Evolutionary conservation across 176 grass and related monocot genomes (phyloP).

Genomic region (Otatea glauca): DNA sequence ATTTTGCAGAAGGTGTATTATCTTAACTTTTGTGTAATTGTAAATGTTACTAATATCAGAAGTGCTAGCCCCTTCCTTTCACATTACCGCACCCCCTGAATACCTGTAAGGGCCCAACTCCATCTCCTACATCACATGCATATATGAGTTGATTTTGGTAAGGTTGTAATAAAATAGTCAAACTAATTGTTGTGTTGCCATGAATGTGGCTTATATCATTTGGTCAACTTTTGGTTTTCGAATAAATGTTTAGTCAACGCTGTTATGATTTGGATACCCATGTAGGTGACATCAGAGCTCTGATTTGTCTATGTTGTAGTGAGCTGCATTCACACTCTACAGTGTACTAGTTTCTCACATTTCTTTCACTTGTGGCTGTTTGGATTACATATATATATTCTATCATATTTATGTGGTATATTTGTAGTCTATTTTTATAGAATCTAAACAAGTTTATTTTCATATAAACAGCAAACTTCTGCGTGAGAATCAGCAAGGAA

Average conservation of each 20-base stretch:
- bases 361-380: background rate
- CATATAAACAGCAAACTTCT: constrained; percentile 68
- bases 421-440: constrained; percentile 12
- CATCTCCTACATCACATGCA: background rate
- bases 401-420: constrained; percentile 7
- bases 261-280: background rate
- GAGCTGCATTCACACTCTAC: background rate
- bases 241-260: background rate
- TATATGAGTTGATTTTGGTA: background rate
- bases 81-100: background rate
- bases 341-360: background rate
- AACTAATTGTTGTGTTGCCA: background rate
- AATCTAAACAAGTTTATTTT: constrained; percentile 23
- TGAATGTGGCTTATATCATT: background rate
- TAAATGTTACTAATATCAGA: background rate
- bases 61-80: background rate
- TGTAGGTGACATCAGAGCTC: background rate
- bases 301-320: background rate
- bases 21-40: background rate
- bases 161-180: background rate
- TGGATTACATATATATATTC: background rate
- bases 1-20: background rate
- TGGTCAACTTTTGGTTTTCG: no score
- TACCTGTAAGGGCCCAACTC: background rate
- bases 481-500: constrained; percentile 43